phyloP scores from a whole-genome alignment of 1,139 yeast species.

The Geotrichum aggregatum region DNA sequence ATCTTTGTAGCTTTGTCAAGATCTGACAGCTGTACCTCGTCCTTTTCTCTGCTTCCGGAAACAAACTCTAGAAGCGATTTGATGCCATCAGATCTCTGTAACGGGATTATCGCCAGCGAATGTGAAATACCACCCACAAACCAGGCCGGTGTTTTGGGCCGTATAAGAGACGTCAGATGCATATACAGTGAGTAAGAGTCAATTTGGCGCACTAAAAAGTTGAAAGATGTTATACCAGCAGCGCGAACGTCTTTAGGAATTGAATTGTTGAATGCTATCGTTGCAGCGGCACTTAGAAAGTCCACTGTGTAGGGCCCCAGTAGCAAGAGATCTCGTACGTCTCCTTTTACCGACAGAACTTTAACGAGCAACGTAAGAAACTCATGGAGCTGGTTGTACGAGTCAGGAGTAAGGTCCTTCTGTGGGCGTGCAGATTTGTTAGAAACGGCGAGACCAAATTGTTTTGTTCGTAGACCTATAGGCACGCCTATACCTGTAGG shows the following conservation, averaged over 20 bases:
- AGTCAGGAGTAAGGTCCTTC: slow-evolving; percentile 6
- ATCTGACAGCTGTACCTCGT: slow-evolving; percentile 57
- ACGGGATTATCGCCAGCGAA: slow-evolving; percentile 52
- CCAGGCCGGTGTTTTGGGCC: slow-evolving; percentile 35
- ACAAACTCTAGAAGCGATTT: slow-evolving; percentile 68
- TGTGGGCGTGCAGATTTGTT: not conserved
- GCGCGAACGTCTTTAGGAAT: slow-evolving; percentile 10
- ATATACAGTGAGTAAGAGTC: slow-evolving; percentile 37
- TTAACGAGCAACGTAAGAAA: slow-evolving; percentile 46
- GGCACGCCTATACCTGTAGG: slow-evolving; percentile 62
- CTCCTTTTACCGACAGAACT: slow-evolving; percentile 63
- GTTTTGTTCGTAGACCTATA: slow-evolving; percentile 49
- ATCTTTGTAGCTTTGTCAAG: slow-evolving; percentile 62
- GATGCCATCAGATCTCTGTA: slow-evolving; percentile 64
- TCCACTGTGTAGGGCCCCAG: slow-evolving; percentile 55
- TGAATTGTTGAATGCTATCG: slow-evolving; percentile 47
- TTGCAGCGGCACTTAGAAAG: slow-evolving; percentile 54
- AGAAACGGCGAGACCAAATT: slow-evolving; percentile 14
- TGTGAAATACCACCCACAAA: slow-evolving; percentile 39
- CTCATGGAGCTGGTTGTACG: slow-evolving; percentile 36
- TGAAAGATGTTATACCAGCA: slow-evolving; percentile 13
- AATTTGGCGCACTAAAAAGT: slow-evolving; percentile 26
- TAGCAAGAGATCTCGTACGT: slow-evolving; percentile 37
- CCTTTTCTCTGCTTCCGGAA: slow-evolving; percentile 70
- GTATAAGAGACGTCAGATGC: slow-evolving; percentile 32